Evolutionary conservation across 2,329 filamentous ascomycete species (phyloP), one percentile per base, ranked within the genome.

Genomic region (Penicillium sp.): DNA sequence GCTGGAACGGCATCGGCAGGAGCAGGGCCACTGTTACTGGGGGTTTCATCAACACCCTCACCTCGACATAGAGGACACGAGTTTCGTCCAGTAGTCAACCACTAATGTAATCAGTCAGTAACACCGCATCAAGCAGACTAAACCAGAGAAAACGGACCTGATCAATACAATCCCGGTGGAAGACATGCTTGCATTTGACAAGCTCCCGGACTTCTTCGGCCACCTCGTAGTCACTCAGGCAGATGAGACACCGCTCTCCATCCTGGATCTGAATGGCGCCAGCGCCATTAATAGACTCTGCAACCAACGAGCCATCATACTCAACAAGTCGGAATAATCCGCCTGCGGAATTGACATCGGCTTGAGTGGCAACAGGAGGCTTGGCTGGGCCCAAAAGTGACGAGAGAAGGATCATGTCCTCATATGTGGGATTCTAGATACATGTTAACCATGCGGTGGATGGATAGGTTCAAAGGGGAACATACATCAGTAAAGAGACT

Each of bases 331-430:
- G 78, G 70, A 83, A 88, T 9, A 88, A 64, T 3, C 87, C 87
- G 21, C 84, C 84, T 16, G 87, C 85, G 45, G 82, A 80, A 51
- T 82, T 81, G 26, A 90, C 79, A 65, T 89, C 87, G 54, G 85
- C 83, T 59, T 85, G 82, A 55, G 81, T 84, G 19, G 87, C 87
- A 50, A 90, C 87, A 3, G 87, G 87, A 2, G 87, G 86, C 67
- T 89, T 89, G 4, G 83, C 87, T 48, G 87, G 87, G 1, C 87
- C 87, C 16, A 90, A 76, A 11, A 89, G 78, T 13, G 85, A 86
- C 13, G 86, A 88, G 4, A 90, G 78, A 45, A 89, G 75, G 69
- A 89, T 83, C 87, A 90, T 89, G 64, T 90, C 87, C 72, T 90
- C 87, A 66, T 90, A 89, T 1, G 87, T 88, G 2, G 87, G 87